A percentile compares a stretch with the other conserved stretches of the same genome.
Evolutionary conservation across 2,329 filamentous ascomycete genomes (phyloP).

Genomic region (Ceratocystis albifundus): DNA sequence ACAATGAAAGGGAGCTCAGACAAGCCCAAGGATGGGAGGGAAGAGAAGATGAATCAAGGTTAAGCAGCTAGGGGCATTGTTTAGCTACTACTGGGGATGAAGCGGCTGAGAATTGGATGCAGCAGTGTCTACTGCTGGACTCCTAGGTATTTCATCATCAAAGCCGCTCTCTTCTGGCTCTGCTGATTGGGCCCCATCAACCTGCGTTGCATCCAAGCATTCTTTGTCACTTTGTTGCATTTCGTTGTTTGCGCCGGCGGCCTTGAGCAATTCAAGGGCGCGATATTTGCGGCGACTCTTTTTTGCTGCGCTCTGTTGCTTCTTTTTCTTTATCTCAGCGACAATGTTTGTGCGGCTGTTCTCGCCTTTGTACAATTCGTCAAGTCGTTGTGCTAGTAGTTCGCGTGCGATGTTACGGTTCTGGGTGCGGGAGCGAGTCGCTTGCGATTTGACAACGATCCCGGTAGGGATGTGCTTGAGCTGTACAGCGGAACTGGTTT

Average conservation of each 20-base stretch:
- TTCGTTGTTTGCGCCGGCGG: slow-evolving; percentile 22
- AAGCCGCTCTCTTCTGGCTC: background rate
- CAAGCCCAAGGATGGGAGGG: background rate
- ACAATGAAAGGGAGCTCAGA: background rate
- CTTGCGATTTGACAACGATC: slow-evolving; percentile 87
- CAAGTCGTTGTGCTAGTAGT: slow-evolving; percentile 62
- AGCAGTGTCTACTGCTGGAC: background rate
- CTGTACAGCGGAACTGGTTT: slow-evolving; percentile 91
- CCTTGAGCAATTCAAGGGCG: slow-evolving; percentile 43
- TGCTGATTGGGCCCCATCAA: background rate
- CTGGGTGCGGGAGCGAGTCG: slow-evolving; percentile 72
- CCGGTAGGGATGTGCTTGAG: slow-evolving; percentile 82
- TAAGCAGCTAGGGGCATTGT: background rate
- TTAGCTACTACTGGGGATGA: background rate
- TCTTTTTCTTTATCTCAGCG: slow-evolving; percentile 50
- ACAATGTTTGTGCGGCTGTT: slow-evolving; percentile 56
- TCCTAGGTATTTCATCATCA: background rate
- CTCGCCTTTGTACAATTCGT: slow-evolving; percentile 60
- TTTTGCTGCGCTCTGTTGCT: slow-evolving; percentile 64
- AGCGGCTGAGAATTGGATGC: background rate
- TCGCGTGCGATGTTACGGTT: slow-evolving; percentile 77
- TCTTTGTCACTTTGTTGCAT: background rate
- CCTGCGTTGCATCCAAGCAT: too few relatives aligned
- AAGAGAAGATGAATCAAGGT: background rate
- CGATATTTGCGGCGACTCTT: slow-evolving; percentile 74